phyloP scores from a whole-genome alignment of 345 rosid genomes.

The Crucihimalaya himalaica region DNA sequence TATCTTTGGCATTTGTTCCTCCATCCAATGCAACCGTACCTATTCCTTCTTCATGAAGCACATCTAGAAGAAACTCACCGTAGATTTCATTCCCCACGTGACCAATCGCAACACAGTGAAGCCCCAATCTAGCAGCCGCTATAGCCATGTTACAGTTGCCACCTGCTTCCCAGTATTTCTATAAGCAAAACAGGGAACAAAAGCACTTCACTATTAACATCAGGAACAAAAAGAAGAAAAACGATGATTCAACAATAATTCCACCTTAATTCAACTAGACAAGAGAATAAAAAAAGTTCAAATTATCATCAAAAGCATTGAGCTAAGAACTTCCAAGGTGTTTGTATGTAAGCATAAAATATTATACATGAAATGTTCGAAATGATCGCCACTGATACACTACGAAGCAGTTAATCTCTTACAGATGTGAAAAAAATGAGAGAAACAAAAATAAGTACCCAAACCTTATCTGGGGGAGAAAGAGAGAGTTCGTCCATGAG shows the following conservation, averaged over 20 bases:
- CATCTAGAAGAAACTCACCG: slow-evolving; percentile 80
- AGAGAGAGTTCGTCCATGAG: slow-evolving; percentile 71
- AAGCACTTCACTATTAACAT: slow-evolving; percentile 12
- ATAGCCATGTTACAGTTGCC: slow-evolving; percentile 98
- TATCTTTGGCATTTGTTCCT: slow-evolving; percentile 41
- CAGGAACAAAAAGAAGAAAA: background rate
- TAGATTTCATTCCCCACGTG: slow-evolving; percentile 84
- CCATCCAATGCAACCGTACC: slow-evolving; percentile 61
- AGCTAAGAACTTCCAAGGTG: too few species aligned
- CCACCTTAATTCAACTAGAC: background rate
- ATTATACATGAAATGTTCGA: background rate
- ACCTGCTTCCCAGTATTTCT: slow-evolving; percentile 96
- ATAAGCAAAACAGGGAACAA: slow-evolving; percentile 23
- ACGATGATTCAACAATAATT: background rate
- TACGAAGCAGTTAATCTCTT: background rate
- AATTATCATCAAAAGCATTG: background rate
- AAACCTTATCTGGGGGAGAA: slow-evolving; percentile 89
- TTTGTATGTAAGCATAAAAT: background rate
- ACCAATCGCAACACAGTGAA: slow-evolving; percentile 73
- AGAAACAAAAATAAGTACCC: background rate
- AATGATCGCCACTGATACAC: background rate
- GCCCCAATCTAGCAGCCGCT: slow-evolving; percentile 96
- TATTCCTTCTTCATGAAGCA: slow-evolving; percentile 79
- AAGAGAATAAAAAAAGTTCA: background rate
- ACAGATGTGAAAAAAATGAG: background rate